Evolutionary conservation across 2,329 filamentous ascomycete species (phyloP).

Genomic region (Neonectria faginata): DNA sequence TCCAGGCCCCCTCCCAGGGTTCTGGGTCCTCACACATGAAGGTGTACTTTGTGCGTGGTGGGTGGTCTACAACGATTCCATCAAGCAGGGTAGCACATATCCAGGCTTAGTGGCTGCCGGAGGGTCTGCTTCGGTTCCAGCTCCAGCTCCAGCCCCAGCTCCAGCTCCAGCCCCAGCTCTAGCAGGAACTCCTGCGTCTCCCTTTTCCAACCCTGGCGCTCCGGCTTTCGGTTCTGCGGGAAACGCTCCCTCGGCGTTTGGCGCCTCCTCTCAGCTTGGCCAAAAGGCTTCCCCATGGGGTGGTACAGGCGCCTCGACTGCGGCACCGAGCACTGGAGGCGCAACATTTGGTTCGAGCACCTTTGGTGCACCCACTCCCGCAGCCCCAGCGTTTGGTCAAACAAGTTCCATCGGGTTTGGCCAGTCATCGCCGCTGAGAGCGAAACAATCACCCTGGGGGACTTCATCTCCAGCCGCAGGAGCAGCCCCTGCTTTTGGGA

Average conservation of each 20-base stretch:
- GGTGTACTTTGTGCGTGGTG: conserved; percentile 90
- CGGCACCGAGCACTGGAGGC: conserved; percentile 49
- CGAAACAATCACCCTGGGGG: conserved; percentile 67
- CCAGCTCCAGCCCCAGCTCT: conserved; percentile 47
- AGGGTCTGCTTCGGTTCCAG: conserved; percentile 47
- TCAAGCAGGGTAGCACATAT: conserved; percentile 79
- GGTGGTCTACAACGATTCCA: conserved; percentile 89
- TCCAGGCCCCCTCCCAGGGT: conserved; percentile 81
- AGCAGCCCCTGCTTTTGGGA: conserved; percentile 64
- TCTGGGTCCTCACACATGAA: conserved; percentile 89
- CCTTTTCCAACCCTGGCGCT: conserved; percentile 46
- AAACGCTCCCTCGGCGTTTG: conserved; percentile 58
- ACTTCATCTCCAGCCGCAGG: conserved; percentile 39
- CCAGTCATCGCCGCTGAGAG: conserved; percentile 61
- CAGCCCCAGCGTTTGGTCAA: conserved; percentile 62
- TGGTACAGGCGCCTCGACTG: conserved; percentile 46
- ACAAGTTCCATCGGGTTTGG: conserved; percentile 65
- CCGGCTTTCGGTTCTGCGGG: conserved; percentile 58
- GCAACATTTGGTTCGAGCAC: conserved; percentile 58
- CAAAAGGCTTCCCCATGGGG: conserved; percentile 66
- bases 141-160: conserved; percentile 47
- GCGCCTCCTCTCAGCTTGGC: conserved; percentile 61
- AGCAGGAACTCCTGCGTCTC: conserved; percentile 47
- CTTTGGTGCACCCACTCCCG: conserved; percentile 56
- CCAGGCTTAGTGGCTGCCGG: conserved; percentile 71